Conservation (phyloP, 306 rosid genomes). For the Castanea crenata region DNA sequence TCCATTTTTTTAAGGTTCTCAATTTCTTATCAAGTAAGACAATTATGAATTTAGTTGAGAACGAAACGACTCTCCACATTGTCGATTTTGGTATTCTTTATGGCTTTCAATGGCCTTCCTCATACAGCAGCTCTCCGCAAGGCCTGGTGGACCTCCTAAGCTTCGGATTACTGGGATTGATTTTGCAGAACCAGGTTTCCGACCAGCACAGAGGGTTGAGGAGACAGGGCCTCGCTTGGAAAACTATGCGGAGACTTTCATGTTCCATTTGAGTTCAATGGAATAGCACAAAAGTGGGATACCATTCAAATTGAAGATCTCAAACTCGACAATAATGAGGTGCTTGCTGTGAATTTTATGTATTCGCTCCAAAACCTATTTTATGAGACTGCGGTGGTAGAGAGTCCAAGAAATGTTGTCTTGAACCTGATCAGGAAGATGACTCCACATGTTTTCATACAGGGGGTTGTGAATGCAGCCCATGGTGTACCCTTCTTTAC, state of each 20-base stretch:
- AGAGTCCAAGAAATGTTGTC: conserved; percentile 33
- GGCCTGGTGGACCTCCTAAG: conserved; percentile 38
- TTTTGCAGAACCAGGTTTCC: conserved; percentile 38
- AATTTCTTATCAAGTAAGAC: conserved; percentile 36
- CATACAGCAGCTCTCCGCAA: conserved; percentile 19
- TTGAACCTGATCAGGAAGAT: conserved; percentile 29
- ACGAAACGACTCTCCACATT: conserved; percentile 36
- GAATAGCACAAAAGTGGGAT: conserved; percentile 41
- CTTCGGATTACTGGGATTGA: conserved; percentile 39
- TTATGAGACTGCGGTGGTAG: conserved; percentile 38
- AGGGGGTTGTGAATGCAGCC: conserved; percentile 33
- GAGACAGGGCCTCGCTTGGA: conserved; percentile 34
- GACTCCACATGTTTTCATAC: conserved; percentile 30
- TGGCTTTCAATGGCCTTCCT: conserved; percentile 43
- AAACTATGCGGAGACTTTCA: conserved; percentile 29
- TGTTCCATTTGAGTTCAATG: conserved; percentile 40
- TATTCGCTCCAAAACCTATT: conserved; percentile 27
- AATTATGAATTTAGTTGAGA: conserved; percentile 33
- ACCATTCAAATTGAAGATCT: conserved; percentile 38
- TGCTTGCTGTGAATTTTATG: conserved; percentile 27
- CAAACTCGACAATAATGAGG: conserved; percentile 30
- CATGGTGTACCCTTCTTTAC: conserved; percentile 31
- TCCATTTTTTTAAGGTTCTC: conserved; percentile 29
- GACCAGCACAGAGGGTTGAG: conserved; percentile 35
- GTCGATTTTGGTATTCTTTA: conserved; percentile 34